Base-by-base conservation (phyloP, 2,329 filamentous ascomycete genomes). In the Neonectria faginata region DNA sequence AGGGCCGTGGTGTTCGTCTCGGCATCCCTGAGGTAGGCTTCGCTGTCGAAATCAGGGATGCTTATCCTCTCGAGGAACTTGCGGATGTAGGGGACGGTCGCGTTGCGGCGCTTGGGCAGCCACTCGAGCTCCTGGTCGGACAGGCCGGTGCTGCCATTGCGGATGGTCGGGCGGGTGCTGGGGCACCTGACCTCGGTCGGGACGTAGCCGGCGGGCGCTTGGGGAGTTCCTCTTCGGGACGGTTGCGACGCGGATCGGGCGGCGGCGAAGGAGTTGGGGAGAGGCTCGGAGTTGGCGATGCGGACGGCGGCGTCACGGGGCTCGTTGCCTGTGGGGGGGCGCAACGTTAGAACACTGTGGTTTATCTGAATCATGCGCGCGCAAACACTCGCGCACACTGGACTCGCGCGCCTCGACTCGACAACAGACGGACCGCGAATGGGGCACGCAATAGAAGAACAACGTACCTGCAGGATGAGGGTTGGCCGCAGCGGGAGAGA, bases 1-100 rank as follows among this genome's bases (percentile, higher is more conserved):
- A 85, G 77, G 27, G 80, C 78, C 0, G 71, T 75, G 7, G 70
- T 55, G 51, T 78, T 62, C 8, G 33, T 73, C 57, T 77, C 73
- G 27, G 67, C 79, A 62, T 78, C 64, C 20, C 69, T 57, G 71
- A 98, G 88, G 76, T 96, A 98, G 2, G 80, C 76, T 1, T 82
- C 83, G n/a, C 89, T 90, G 78, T 97, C 90, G 66, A 97, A 95
- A 64, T 86, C 88, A n/a, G 86, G 80, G 67, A 98, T 94, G 71
- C 88, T 88, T 74, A 92, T 84, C 62, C 91, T 87, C 18, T 82
- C 82, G 56, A 98, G 84, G 69, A 97, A 89, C 18, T 91, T 85
- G 60, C 85, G 87, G 86, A 97, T 90, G n/a, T 92, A 89, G 10
- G 88, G 79, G 18, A 94, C 80, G 0, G 93, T 97, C 68, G 90